phyloP scores from a whole-genome alignment of 495 filamentous ascomycete genomes.

The Hypoxylon perforatum region DNA sequence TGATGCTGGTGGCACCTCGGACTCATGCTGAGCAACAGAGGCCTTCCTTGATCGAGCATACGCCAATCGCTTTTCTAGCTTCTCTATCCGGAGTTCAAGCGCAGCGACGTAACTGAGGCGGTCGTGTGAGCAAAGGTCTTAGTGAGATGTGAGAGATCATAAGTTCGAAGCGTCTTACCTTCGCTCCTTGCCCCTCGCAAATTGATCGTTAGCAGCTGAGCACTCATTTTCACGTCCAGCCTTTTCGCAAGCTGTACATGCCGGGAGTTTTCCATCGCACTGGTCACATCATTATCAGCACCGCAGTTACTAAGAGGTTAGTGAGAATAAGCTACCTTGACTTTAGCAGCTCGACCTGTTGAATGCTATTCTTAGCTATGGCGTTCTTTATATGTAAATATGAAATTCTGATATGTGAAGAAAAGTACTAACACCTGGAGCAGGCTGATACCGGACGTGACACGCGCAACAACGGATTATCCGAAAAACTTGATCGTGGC shows the following conservation, averaged over 20 bases:
- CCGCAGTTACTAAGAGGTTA: neutral
- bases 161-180: conserved; percentile 56
- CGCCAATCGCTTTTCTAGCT: conserved; percentile 76
- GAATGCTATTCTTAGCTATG: conserved; percentile 37
- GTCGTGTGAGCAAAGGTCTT: conserved; percentile 19
- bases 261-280: conserved; percentile 94
- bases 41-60: conserved; percentile 70
- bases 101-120: conserved; percentile 84
- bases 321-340: conserved; percentile 64
- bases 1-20: conserved; percentile 50
- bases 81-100: conserved; percentile 87
- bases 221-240: conserved; percentile 83
- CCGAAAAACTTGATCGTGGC: conserved; percentile 62
- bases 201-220: conserved; percentile 93
- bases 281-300: conserved; percentile 44
- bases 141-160: neutral
- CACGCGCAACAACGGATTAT: conserved; percentile 86
- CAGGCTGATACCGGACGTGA: conserved; percentile 93
- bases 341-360: conserved; percentile 82
- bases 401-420: neutral
- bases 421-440: conserved; percentile 73
- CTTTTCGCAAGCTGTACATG: conserved; percentile 91
- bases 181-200: conserved; percentile 91
- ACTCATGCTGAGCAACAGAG: conserved; percentile 61
- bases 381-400: conserved; percentile 14